Percentiles rank a stretch among this genome's conserved stretches.
Evolutionary conservation across 768 basidiomycete genomes (phyloP).

Genomic region (Dioszegia hungarica): DNA sequence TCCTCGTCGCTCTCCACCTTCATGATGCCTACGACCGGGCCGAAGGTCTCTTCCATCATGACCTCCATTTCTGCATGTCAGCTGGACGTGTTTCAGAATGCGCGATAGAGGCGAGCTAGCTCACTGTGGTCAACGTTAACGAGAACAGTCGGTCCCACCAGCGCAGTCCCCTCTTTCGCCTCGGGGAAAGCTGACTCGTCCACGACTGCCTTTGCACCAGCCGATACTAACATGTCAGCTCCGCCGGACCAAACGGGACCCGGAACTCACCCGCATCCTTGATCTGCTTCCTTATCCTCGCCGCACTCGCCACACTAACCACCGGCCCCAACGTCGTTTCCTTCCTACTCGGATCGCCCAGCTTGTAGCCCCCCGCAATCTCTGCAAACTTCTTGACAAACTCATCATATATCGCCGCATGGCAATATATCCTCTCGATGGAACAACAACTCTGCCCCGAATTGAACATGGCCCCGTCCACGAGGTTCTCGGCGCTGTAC

Average conservation of each 20-base stretch:
- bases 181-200: constrained; percentile 60
- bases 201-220: constrained; percentile 74
- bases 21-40: constrained; percentile 87
- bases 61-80: constrained; percentile 70
- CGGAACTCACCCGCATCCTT: constrained; percentile 66
- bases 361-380: constrained; percentile 72
- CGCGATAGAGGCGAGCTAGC: constrained; percentile 44
- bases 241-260: background rate
- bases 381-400: constrained; percentile 73
- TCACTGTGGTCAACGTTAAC: constrained; percentile 81
- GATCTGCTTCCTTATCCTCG: constrained; percentile 78
- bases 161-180: constrained; percentile 70
- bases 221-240: constrained; percentile 54
- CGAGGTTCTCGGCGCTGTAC: constrained; percentile 77
- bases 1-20: constrained; percentile 79
- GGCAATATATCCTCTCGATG: constrained; percentile 94
- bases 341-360: constrained; percentile 75
- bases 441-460: constrained; percentile 94
- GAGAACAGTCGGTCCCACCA: constrained; percentile 85
- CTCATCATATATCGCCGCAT: constrained; percentile 70
- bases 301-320: constrained; percentile 78
- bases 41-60: constrained; percentile 85
- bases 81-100: background rate
- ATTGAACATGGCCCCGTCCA: constrained; percentile 94
- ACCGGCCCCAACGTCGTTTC: constrained; percentile 87